Conservation (phyloP, 345 rosid species). For the Rhizophora apiculata region DNA sequence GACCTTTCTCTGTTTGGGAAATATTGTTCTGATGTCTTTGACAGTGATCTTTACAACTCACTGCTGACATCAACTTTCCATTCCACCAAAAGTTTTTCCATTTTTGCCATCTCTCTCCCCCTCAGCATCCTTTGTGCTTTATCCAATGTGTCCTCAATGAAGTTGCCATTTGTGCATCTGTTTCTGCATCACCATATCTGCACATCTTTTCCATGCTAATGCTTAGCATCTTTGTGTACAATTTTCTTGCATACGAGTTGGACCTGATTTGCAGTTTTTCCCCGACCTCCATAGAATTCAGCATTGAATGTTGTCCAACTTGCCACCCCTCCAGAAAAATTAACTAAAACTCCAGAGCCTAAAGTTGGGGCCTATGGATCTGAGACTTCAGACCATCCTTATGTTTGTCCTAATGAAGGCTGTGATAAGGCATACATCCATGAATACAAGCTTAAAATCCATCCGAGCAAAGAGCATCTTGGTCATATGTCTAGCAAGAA, state of each 20-base stretch:
- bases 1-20: too few species aligned
- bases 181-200: too few species aligned
- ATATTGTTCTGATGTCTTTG: too few species aligned
- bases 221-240: neutral
- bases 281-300: constrained; percentile 39
- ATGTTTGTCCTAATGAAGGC: constrained; percentile 83
- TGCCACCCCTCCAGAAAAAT: constrained; percentile 66
- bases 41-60: too few species aligned
- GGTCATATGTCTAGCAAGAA: constrained; percentile 69
- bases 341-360: constrained; percentile 52
- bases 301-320: constrained; percentile 56
- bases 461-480: constrained; percentile 87
- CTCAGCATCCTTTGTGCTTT: too few species aligned
- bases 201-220: neutral
- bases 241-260: neutral
- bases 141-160: too few species aligned
- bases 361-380: constrained; percentile 51
- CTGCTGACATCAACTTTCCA: too few species aligned
- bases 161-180: too few species aligned
- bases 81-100: too few species aligned
- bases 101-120: too few species aligned
- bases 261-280: constrained; percentile 8
- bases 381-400: constrained; percentile 79
- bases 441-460: constrained; percentile 96
- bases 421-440: constrained; percentile 95